Base-by-base conservation (phyloP, 2,329 filamentous ascomycete genomes). In the Trichoderma koningii region DNA sequence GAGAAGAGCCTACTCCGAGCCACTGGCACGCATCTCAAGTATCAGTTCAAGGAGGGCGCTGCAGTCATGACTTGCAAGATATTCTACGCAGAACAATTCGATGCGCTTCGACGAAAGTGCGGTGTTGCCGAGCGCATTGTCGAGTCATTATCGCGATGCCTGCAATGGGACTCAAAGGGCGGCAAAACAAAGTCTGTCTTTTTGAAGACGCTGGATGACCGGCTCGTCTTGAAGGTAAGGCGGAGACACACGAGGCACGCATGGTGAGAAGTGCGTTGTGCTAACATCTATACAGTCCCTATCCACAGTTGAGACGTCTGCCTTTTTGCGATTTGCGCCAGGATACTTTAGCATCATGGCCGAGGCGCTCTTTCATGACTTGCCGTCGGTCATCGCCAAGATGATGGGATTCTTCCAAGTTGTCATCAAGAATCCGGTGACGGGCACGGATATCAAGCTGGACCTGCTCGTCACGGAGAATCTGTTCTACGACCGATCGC, bases 391-490 rank as follows among this genome's bases (percentile, higher is more conserved):
- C 48, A 99, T 99, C 73, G 95, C 95, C 34, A 99, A 99, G 80
- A 99, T 99, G 95, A 87, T 99, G 62, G 95, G 95, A 0, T 96
- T 99, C 76, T 99, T 97, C 79, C 94, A 98, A 72, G 90, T 99
- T 55, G 90, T 94, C 69, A 97, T 99, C 79, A 97, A 96, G 79
- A 98, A 98, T 71, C 92, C 95, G 0, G 83, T 86, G 19, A 97
- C 93, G 0, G 93, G 93, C 56, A 91, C 91, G 0, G 95, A 99
- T 74, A 94, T 97, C 76, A 96, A 96, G 74, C 92, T 94, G 77
- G 96, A 96, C 76, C 84, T 99, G 61, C 82, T 99, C 5, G 85
- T 99, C 19, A 99, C 98, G 88, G 95, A 99, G 78, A 99, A 99
- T 70, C 80, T 99, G 17, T 99, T 99, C 76, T 99, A 99, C 73